Percentiles rank a stretch among this genome's conserved stretches.
Evolutionary conservation across 2,329 filamentous ascomycete species (phyloP).

Genomic region (Arthrobotrys sphaeroides): DNA sequence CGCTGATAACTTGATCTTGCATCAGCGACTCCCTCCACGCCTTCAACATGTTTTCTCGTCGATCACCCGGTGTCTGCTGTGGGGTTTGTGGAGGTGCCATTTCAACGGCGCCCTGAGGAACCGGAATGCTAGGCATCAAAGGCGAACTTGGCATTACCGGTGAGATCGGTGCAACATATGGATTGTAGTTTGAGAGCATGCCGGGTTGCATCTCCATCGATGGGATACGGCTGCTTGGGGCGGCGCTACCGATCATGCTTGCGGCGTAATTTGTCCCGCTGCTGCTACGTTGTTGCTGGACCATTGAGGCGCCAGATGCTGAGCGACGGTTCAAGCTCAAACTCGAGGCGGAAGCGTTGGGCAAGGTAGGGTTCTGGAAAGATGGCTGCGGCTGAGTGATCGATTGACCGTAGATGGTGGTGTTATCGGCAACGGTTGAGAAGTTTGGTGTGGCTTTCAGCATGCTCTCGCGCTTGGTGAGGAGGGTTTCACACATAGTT

Average conservation of each 20-base stretch:
- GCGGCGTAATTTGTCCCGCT: conserved; percentile 43
- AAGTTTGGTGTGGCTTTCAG: conserved; percentile 60
- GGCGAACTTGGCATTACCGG: neutral
- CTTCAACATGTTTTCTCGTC: conserved; percentile 70
- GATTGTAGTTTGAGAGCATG: conserved; percentile 13
- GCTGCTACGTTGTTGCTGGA: conserved; percentile 48
- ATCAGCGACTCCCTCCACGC: conserved; percentile 74
- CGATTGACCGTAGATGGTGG: conserved; percentile 23
- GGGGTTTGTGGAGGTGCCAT: conserved; percentile 43
- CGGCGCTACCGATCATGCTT: conserved; percentile 30
- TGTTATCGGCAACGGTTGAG: conserved; percentile 49
- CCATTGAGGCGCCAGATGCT: conserved; percentile 5
- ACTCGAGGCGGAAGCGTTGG: conserved; percentile 25
- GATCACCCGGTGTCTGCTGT: conserved; percentile 58
- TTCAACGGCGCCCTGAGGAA: conserved; percentile 48
- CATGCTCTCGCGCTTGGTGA: conserved; percentile 68
- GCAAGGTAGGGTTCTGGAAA: conserved; percentile 8
- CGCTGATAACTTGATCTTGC: conserved; percentile 68
- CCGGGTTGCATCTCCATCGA: conserved; percentile 54
- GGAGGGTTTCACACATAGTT: conserved; percentile 63
- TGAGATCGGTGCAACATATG: conserved; percentile 6
- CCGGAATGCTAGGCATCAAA: conserved; percentile 36
- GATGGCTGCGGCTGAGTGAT: conserved; percentile 33
- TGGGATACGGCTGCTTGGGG: conserved; percentile 53
- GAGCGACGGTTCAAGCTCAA: conserved; percentile 35